Evolutionary conservation across 2,329 filamentous ascomycete genomes (phyloP).

Genomic region (Aphanocladium album): DNA sequence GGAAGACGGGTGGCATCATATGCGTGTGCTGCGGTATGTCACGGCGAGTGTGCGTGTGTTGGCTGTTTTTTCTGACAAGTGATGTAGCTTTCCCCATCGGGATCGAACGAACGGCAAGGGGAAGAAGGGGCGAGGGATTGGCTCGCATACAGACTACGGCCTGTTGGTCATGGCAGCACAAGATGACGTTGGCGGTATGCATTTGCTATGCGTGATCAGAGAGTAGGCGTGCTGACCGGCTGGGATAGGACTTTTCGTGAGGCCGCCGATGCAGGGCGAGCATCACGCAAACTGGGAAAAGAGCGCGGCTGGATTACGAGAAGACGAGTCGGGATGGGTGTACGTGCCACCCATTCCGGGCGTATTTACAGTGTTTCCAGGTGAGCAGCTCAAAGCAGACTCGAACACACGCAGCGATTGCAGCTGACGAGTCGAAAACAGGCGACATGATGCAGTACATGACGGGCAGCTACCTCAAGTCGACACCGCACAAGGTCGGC

Average conservation of each 20-base stretch:
- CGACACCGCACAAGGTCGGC: conserved; percentile 47
- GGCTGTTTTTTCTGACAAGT: not conserved
- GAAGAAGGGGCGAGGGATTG: conserved; percentile 44
- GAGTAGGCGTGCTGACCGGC: not conserved
- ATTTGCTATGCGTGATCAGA: not conserved
- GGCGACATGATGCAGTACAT: conserved; percentile 50
- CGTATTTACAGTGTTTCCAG: conserved; percentile 46
- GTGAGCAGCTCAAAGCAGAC: conserved; percentile 17
- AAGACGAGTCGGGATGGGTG: conserved; percentile 42
- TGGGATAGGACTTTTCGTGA: conserved; percentile 37
- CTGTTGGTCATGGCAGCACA: conserved; percentile 46
- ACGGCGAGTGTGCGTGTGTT: not conserved
- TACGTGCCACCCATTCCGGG: conserved; percentile 41
- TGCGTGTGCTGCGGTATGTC: conserved; percentile 40
- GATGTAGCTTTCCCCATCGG: conserved; percentile 27
- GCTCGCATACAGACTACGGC: conserved; percentile 48
- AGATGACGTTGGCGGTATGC: conserved; percentile 42
- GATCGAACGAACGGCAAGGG: conserved; percentile 42
- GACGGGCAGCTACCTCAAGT: conserved; percentile 39
- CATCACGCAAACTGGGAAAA: conserved; percentile 40
- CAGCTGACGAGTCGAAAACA: conserved; percentile 16
- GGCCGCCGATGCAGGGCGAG: conserved; percentile 36
- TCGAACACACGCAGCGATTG: not conserved
- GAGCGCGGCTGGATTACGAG: conserved; percentile 38
- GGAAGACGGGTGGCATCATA: conserved; percentile 47